Evolutionary conservation across 768 basidiomycete species (phyloP).

Genomic region (Tricholoma flavovirens): DNA sequence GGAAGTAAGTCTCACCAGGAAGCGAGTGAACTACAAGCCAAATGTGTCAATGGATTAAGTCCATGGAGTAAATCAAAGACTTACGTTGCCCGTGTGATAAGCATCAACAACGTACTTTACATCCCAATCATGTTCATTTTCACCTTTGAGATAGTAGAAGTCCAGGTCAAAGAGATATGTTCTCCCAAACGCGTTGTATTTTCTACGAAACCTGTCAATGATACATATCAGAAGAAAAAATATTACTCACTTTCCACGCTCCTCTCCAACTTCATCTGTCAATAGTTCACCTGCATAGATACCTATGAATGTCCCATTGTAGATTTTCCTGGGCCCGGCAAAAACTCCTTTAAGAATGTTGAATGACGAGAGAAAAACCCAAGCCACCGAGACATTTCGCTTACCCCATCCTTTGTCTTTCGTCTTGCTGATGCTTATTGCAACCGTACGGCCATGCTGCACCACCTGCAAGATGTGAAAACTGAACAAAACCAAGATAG

Average conservation of each 20-base stretch:
- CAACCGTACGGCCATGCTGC: slow-evolving; percentile 66
- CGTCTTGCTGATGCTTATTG: slow-evolving; percentile 66
- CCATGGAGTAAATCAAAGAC: slow-evolving; percentile 19
- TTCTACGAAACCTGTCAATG: slow-evolving; percentile 30
- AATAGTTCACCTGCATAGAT: slow-evolving; percentile 84
- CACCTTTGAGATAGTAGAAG: slow-evolving; percentile 55
- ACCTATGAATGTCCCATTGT: slow-evolving; percentile 67
- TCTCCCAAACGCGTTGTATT: slow-evolving; percentile 67
- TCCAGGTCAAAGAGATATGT: slow-evolving; percentile 85
- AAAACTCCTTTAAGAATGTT: slow-evolving; percentile 54
- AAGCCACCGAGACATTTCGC: slow-evolving; percentile 13
- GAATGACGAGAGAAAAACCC: slow-evolving; percentile 2
- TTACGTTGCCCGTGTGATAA: slow-evolving; percentile 80
- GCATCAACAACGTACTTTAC: slow-evolving; percentile 70
- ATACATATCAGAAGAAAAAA: neutral
- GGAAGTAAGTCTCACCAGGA: slow-evolving; percentile 49
- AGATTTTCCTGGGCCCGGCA: slow-evolving; percentile 58
- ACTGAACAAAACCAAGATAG: neutral
- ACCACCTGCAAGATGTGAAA: slow-evolving; percentile 52
- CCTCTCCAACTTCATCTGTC: slow-evolving; percentile 59
- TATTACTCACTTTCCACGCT: slow-evolving; percentile 59
- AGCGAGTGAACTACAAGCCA: slow-evolving; percentile 74
- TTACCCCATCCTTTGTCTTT: slow-evolving; percentile 80
- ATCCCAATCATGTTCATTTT: slow-evolving; percentile 26
- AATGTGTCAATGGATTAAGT: neutral